A percentile compares a stretch with the other conserved stretches of the same genome.
These are phyloP conservation scores for Hydnomerulius pinastri DNA, from an alignment of 768 basidiomycete species.

Conservation along the genomic window DNA sequence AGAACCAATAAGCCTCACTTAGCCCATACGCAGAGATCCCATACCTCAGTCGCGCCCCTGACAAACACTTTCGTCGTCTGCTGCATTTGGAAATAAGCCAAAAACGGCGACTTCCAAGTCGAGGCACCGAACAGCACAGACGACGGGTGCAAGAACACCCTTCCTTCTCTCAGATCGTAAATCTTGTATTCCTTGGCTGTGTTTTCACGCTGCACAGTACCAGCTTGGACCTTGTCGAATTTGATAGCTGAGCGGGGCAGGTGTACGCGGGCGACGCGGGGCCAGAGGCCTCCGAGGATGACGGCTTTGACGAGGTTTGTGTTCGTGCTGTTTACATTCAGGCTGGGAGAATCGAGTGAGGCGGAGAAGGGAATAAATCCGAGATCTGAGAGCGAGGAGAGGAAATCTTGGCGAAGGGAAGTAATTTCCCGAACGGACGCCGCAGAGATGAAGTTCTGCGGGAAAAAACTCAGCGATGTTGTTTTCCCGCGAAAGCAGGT, in stretches of 20 bases:
- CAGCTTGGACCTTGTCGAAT: conserved; percentile 84
- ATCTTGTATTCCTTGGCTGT: conserved; percentile 83
- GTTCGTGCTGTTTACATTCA: conserved; percentile 68
- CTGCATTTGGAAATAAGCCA: conserved; percentile 83
- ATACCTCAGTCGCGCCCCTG: conserved; percentile 84
- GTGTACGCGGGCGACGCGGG: conserved; percentile 74
- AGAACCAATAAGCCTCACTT: neutral
- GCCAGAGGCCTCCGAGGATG: conserved; percentile 86
- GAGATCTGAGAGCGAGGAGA: conserved; percentile 64
- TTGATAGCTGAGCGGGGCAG: conserved; percentile 74
- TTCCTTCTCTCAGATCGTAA: conserved; percentile 60
- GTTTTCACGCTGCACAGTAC: conserved; percentile 83
- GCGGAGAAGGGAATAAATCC: conserved; percentile 63
- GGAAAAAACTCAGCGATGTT: neutral
- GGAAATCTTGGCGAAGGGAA: conserved; percentile 75
- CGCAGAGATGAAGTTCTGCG: conserved; percentile 82
- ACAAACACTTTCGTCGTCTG: conserved; percentile 83
- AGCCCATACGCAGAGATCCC: conserved; percentile 13
- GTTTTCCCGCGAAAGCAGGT: neutral
- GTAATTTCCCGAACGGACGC: conserved; percentile 77
- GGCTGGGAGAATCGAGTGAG: conserved; percentile 44
- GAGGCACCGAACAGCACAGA: conserved; percentile 76
- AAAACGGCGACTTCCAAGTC: conserved; percentile 75
- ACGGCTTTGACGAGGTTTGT: conserved; percentile 81
- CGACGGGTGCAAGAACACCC: conserved; percentile 83